Conservation (phyloP, 108 stramenopile genomes). For the Aureococcus anophagefferens region DNA sequence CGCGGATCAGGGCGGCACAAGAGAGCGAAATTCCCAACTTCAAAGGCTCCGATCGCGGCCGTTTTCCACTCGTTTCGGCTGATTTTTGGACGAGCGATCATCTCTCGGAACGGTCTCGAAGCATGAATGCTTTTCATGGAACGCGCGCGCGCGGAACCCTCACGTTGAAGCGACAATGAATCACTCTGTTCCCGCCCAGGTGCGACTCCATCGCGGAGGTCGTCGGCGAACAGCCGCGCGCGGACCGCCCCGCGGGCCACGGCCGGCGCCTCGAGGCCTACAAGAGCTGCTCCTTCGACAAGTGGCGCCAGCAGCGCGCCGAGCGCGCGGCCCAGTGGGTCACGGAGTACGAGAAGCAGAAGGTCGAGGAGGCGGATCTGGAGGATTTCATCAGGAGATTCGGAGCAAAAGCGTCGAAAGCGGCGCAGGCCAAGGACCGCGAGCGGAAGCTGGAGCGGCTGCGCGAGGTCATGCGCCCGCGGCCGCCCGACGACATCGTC, state of each 20-base stretch:
- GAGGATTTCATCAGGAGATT: conserved; percentile 77
- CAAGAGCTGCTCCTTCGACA: conserved; percentile 28
- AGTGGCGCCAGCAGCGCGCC: conserved; percentile 29
- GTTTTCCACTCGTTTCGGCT: no score
- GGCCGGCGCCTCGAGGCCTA: conserved; percentile 29
- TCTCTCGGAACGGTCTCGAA: no score
- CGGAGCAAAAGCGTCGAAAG: conserved; percentile 78
- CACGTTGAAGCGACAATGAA: no score
- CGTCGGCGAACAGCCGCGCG: conserved; percentile 5
- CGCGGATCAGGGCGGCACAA: no score
- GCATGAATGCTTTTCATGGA: no score
- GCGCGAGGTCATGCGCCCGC: conserved; percentile 53
- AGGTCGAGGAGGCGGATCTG: conserved; percentile 66
- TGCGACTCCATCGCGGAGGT: conserved; percentile 76
- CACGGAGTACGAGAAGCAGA: conserved; percentile 68
- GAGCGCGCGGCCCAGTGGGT: conserved; percentile 20
- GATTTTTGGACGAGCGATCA: no score
- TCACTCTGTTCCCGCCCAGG: no score
- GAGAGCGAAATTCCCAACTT: no score
- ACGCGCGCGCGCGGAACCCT: no score
- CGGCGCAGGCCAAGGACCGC: conserved; percentile 67
- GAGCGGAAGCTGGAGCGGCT: conserved; percentile 78
- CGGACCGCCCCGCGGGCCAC: not conserved
- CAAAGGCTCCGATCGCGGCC: no score
- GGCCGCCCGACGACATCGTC: conserved; percentile 23